These are phyloP conservation scores for Gamarada debralockiae DNA, from an alignment of 495 filamentous ascomycete species.

Conservation along the genomic window DNA sequence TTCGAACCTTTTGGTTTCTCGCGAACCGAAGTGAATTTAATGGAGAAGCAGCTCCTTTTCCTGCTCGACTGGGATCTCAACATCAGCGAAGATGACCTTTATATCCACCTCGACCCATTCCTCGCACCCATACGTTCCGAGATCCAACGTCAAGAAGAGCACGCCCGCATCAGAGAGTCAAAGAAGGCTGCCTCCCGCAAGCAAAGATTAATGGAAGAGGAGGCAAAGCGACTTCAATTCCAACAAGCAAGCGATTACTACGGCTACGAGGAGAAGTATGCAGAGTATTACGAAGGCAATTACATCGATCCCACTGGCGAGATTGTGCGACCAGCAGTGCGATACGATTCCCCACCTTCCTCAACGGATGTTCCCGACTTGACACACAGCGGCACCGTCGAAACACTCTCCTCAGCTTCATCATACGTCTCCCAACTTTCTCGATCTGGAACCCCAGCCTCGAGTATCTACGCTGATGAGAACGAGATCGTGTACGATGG, in stretches of 20 bases:
- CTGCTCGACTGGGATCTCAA: constrained; percentile 90
- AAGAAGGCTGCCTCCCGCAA: constrained; percentile 6
- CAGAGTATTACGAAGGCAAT: constrained; percentile 4
- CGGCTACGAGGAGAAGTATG: constrained; percentile 9
- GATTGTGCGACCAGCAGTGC: background rate
- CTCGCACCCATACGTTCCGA: constrained; percentile 69
- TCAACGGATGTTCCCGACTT: constrained; percentile 22
- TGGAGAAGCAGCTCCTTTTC: constrained; percentile 96
- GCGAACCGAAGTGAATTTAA: constrained; percentile 91
- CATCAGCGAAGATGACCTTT: constrained; percentile 79
- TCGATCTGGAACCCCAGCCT: constrained; percentile 20
- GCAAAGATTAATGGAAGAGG: constrained; percentile 3
- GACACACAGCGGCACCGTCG: constrained; percentile 13
- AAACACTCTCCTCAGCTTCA: constrained; percentile 20
- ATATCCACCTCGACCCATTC: constrained; percentile 83
- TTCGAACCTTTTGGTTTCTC: constrained; percentile 86
- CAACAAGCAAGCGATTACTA: constrained; percentile 7
- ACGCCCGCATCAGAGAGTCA: constrained; percentile 4
- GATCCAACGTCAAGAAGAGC: constrained; percentile 16
- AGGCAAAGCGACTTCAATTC: constrained; percentile 6
- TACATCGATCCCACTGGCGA: constrained; percentile 2
- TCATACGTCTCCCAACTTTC: constrained; percentile 15
- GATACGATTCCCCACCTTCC: constrained; percentile 23
- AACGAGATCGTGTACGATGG: background rate
- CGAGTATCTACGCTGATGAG: constrained; percentile 22